Percentiles rank a stretch among this genome's conserved stretches.
Evolutionary conservation across 2,329 filamentous ascomycete species (phyloP).

Genomic region (Cryphonectria radicalis): DNA sequence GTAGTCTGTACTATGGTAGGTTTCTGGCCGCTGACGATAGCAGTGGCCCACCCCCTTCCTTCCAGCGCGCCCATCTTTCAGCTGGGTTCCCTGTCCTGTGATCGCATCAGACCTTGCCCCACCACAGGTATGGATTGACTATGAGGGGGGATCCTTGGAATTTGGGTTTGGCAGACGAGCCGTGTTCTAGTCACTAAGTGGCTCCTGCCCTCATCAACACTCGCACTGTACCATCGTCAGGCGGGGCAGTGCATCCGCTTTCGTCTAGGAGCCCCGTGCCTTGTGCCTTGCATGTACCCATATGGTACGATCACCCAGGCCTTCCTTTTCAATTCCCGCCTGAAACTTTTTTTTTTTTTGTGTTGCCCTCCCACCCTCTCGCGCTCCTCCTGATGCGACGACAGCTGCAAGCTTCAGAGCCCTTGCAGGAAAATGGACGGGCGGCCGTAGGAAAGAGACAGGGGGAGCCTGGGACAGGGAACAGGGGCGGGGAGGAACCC

Average conservation of each 20-base stretch:
- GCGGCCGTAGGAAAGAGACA: neutral
- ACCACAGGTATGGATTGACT: slow-evolving; percentile 3
- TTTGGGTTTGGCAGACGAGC: slow-evolving; percentile 18
- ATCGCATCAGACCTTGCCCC: neutral
- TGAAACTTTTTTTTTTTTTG: neutral
- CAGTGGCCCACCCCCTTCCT: neutral
- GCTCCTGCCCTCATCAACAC: neutral
- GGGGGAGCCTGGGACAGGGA: neutral
- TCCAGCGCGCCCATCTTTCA: neutral
- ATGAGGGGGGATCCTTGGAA: slow-evolving; percentile 7
- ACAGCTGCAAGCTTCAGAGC: neutral
- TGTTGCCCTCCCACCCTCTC: neutral
- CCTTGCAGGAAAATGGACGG: slow-evolving; percentile 10
- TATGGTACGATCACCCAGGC: neutral
- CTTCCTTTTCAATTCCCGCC: neutral
- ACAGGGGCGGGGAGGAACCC: neutral
- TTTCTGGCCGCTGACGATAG: neutral
- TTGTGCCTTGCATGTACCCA: slow-evolving; percentile 23
- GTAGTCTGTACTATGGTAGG: neutral
- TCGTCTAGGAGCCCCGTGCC: slow-evolving; percentile 13
- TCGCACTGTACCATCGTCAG: slow-evolving; percentile 10
- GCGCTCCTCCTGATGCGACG: neutral
- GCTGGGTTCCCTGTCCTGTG: slow-evolving; percentile 4
- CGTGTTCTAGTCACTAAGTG: slow-evolving; percentile 1
- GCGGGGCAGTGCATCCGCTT: slow-evolving; percentile 21